Evolutionary conservation across 805 yeast species (phyloP).

Genomic region (Barnettozyma sucrosica): DNA sequence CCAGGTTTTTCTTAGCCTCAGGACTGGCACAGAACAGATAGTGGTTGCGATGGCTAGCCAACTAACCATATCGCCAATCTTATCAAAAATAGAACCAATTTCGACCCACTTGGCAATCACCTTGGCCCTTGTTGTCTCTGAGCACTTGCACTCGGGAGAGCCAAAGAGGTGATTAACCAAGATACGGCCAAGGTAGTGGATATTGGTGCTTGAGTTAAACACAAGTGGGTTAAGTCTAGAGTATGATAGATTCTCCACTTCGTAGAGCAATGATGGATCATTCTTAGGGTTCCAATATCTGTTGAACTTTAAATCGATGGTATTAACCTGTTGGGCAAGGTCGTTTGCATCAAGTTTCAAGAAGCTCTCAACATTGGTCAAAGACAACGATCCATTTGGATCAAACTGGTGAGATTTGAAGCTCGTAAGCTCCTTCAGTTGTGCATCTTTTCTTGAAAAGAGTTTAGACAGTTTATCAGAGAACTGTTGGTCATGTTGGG

Average conservation of each 20-base stretch:
- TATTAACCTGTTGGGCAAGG: conserved; percentile 59
- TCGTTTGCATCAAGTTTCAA: conserved; percentile 45
- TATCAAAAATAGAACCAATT: conserved; percentile 71
- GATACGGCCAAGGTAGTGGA: conserved; percentile 75
- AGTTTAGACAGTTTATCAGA: conserved; percentile 47
- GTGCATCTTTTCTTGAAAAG: conserved; percentile 46
- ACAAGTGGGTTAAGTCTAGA: conserved; percentile 66
- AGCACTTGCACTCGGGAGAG: conserved; percentile 31
- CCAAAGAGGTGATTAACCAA: conserved; percentile 64
- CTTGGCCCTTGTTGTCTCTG: conserved; percentile 48
- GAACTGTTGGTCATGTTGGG: conserved; percentile 42
- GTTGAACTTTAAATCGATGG: conserved; percentile 62
- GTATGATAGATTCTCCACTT: conserved; percentile 29
- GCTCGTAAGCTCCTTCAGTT: conserved; percentile 33
- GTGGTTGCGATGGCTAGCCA: conserved; percentile 89
- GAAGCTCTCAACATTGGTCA: conserved; percentile 40
- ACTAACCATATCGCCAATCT: conserved; percentile 85
- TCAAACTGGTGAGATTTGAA: conserved; percentile 19
- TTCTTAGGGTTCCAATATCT: conserved; percentile 69
- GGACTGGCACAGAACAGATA: conserved; percentile 74
- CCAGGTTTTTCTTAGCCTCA: conserved; percentile 76
- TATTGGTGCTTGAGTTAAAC: conserved; percentile 57
- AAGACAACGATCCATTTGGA: conserved; percentile 22
- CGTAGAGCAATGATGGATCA: conserved; percentile 72
- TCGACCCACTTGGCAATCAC: conserved; percentile 79